A percentile compares a stretch with the other conserved stretches of the same genome.
Evolutionary conservation across 306 rosid species (phyloP).

Genomic region (Prunus dulcis): DNA sequence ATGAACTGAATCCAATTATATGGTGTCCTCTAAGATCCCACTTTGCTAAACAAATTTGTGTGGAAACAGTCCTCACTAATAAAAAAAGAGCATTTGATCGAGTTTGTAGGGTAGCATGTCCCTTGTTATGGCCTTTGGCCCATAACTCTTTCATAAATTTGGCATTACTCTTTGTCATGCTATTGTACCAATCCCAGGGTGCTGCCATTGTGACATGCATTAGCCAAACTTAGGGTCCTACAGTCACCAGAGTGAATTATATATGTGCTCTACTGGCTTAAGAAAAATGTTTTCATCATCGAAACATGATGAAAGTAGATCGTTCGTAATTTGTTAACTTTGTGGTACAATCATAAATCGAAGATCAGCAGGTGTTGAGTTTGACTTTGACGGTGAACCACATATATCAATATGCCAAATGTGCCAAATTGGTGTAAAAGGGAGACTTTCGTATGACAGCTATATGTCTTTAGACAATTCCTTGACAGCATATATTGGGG

Average conservation of each 20-base stretch:
- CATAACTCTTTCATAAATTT: constrained; percentile 4
- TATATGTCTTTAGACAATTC: constrained; percentile 25
- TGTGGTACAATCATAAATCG: no score
- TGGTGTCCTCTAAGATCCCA: constrained; percentile 30
- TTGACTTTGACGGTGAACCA: no score
- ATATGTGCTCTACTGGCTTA: neutral
- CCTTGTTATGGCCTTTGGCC: neutral
- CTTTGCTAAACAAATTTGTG: constrained; percentile 6
- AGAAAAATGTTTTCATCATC: no score
- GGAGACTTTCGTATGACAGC: constrained; percentile 25
- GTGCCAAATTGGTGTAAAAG: constrained; percentile 25
- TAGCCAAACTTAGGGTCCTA: neutral
- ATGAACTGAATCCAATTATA: constrained; percentile 30
- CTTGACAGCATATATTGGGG: constrained; percentile 29
- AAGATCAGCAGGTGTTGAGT: no score
- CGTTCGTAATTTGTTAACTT: no score
- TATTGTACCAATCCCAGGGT: neutral
- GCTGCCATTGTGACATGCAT: constrained; percentile 13
- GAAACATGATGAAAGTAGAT: no score
- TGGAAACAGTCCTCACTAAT: neutral
- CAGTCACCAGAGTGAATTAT: neutral
- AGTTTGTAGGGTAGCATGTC: constrained; percentile 16
- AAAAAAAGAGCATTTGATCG: neutral
- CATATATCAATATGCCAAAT: neutral
- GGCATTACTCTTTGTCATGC: neutral